Base-by-base conservation (phyloP, 1,284 basidiomycete genomes). In the Pyrrhoderma lamaoense region DNA sequence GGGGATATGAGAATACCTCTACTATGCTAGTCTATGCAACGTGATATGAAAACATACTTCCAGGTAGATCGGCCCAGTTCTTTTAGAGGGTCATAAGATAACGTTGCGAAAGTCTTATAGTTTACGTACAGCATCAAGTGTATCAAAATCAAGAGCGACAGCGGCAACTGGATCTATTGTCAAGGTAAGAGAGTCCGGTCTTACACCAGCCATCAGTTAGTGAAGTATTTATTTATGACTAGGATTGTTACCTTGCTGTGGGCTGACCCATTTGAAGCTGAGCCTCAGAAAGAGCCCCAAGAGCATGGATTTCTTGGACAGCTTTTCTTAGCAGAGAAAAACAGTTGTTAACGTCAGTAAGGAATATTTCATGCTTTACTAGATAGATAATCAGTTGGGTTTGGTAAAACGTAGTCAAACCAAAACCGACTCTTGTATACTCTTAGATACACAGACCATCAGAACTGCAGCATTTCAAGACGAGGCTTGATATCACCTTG, bases 331-430 rank as follows among this genome's bases (percentile, higher is more conserved):
- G 68, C 5, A 83, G 75, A 42, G 78, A 71, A 51, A 81, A 85
- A 59, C 85, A 89, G n/a, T 72, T 75, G 25, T 80, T 80, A n/a
- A 89, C 82, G 61, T 90, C 87, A n/a, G 77, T 73, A 58, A 85
- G 65, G 57, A 90, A 81, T 8, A 90, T 80, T 50, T 90, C 88
- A 67, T 90, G 85, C 63, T 90, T 90, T 55, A 88, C 87, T 89
- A n/a, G 51, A 21, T 21, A 4, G 27, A 25, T 51, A 19, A 36
- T n/a, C 31, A n/a, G 7, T 18, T n/a, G 25, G 11, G 9, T 22
- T 13, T 19, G 3, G 16, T 31, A 21, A 13, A n/a, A 18, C 34
- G 25, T 21, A 40, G 4, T 38, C 18, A 22, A 38, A 14, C 13
- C 51, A 23, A 38, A 14, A 40, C 38, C 5, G n/a, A 82, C 85